Percentiles rank a stretch among this genome's conserved stretches.
phyloP scores from a whole-genome alignment of 2,329 filamentous ascomycete species.

The Clonostachys chloroleuca region DNA sequence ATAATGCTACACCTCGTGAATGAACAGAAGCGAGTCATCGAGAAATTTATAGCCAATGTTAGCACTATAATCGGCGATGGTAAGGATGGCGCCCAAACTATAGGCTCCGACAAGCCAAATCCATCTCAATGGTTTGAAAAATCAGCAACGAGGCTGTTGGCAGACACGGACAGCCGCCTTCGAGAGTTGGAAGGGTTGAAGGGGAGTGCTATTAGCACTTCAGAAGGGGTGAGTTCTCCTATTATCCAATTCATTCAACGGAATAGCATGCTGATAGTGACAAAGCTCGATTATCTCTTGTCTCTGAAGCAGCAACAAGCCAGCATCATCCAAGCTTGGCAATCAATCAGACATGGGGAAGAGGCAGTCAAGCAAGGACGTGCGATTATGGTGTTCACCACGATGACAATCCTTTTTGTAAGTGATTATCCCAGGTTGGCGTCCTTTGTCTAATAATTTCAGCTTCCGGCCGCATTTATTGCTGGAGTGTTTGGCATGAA shows the following conservation, averaged over 20 bases:
- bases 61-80: neutral
- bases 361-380: slow-evolving; percentile 33
- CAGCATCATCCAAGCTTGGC: slow-evolving; percentile 35
- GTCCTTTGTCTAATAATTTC: slow-evolving; percentile 2
- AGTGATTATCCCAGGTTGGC: too few species aligned
- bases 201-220: neutral
- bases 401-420: slow-evolving; percentile 41
- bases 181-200: neutral
- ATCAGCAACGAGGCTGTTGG: neutral
- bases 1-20: slow-evolving; percentile 35
- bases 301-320: slow-evolving; percentile 40
- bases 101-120: neutral
- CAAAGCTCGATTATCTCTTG: slow-evolving; percentile 26
- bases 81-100: slow-evolving; percentile 6
- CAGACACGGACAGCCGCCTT: neutral
- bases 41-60: slow-evolving; percentile 9
- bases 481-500: neutral
- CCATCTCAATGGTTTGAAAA: neutral
- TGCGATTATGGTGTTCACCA: slow-evolving; percentile 38
- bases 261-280: neutral
- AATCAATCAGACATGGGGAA: slow-evolving; percentile 28
- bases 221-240: neutral
- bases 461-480: neutral
- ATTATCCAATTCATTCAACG: too few species aligned
- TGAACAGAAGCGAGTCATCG: slow-evolving; percentile 24